These are phyloP conservation scores for Entomophthora muscae DNA, from an alignment of 371 early-diverging fungal species.

Conservation along the genomic window DNA sequence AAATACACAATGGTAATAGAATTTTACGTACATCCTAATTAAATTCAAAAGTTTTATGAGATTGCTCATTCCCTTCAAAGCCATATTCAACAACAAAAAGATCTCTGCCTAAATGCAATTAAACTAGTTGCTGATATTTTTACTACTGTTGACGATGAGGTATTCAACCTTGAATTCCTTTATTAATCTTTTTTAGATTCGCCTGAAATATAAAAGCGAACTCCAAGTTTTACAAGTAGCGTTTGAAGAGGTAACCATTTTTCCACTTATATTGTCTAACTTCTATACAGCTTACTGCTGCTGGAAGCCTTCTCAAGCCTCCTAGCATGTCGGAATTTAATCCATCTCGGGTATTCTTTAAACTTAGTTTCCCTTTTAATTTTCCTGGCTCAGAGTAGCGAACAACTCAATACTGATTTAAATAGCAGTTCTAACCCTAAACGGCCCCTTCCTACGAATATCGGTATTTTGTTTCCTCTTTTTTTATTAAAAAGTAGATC, in stretches of 20 bases:
- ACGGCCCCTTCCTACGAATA: background rate
- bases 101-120: background rate
- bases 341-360: background rate
- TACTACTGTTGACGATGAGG: background rate
- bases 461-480: background rate
- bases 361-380: background rate
- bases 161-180: background rate
- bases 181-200: background rate
- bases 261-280: background rate
- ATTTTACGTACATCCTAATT: background rate
- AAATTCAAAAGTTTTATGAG: constrained; percentile 1
- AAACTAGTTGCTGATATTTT: background rate
- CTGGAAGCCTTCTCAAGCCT: background rate
- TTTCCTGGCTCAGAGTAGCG: background rate
- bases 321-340: background rate
- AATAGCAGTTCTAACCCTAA: background rate
- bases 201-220: background rate
- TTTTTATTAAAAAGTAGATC: background rate
- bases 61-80: background rate
- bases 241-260: background rate
- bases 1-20: background rate
- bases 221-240: background rate
- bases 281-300: background rate
- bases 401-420: background rate
- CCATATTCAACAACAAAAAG: constrained; percentile 1